Percentiles rank a stretch among this genome's conserved stretches.
Evolutionary conservation across 2,329 filamentous ascomycete species (phyloP).

Genomic region (Botrytis aclada): DNA sequence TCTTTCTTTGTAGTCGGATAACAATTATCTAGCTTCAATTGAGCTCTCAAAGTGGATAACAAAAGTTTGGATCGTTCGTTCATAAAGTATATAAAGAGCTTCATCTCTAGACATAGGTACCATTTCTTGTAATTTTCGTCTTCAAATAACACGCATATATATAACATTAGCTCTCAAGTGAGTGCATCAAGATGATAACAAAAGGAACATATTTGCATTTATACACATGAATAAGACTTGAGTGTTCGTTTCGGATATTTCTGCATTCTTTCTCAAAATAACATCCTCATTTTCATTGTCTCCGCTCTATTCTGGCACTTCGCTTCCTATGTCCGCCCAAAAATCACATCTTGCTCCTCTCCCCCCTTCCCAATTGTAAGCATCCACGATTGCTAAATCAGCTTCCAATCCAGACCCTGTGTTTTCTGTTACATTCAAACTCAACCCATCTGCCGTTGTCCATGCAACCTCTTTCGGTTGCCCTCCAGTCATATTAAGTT

Average conservation of each 20-base stretch:
- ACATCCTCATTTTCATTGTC: no score
- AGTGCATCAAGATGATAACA: neutral
- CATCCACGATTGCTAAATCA: slow-evolving; percentile 26
- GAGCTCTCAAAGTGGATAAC: neutral
- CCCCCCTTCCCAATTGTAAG: slow-evolving; percentile 24
- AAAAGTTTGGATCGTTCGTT: neutral
- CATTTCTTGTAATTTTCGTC: neutral
- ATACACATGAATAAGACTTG: neutral
- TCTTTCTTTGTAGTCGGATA: neutral
- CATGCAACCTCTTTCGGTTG: neutral
- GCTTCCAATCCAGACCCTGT: slow-evolving; percentile 1
- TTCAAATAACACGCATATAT: neutral
- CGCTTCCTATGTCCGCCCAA: slow-evolving; percentile 20
- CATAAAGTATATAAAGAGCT: neutral
- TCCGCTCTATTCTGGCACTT: slow-evolving; percentile 20
- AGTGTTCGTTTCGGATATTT: no score
- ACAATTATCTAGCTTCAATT: neutral
- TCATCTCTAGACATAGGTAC: neutral
- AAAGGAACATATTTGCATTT: neutral
- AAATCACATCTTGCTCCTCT: slow-evolving; percentile 25
- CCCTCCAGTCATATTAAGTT: slow-evolving; percentile 14
- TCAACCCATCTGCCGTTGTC: slow-evolving; percentile 8
- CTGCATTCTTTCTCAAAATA: neutral
- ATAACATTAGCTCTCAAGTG: neutral
- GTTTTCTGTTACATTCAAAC: neutral